Conservation (phyloP, 352 stramenopile species). For the Albugo laibachii region DNA sequence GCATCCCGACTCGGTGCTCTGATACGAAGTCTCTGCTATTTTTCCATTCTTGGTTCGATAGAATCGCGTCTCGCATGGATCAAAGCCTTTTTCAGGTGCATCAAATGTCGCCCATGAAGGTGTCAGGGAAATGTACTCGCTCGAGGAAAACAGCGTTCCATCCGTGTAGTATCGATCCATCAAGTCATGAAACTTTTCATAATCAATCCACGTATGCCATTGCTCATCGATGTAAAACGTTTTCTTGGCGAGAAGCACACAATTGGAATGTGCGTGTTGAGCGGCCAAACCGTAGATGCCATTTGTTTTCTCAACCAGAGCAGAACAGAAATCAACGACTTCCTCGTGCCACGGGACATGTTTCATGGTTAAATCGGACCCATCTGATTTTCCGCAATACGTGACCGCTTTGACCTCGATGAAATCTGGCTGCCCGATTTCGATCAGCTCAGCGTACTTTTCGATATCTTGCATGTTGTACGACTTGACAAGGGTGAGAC, state of each 20-base stretch:
- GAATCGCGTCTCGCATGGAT: constrained; percentile 88
- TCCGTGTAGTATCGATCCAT: constrained; percentile 64
- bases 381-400: constrained; percentile 96
- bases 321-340: constrained; percentile 82
- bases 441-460: constrained; percentile 89
- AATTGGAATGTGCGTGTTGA: constrained; percentile 93
- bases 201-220: constrained; percentile 99
- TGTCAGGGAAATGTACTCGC: constrained; percentile 90
- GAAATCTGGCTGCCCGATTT: constrained; percentile 78
- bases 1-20: constrained; percentile 66
- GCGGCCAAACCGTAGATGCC: constrained; percentile 87
- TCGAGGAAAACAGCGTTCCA: constrained; percentile 73
- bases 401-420: constrained; percentile 97
- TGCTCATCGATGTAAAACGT: constrained; percentile 75
- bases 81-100: constrained; percentile 90
- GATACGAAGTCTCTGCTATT: constrained; percentile 67
- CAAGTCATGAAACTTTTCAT: constrained; percentile 90
- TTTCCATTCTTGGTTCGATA: constrained; percentile 73
- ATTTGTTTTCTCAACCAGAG: constrained; percentile 51
- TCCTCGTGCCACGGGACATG: constrained; percentile 97
- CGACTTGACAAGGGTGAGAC: constrained; percentile 95
- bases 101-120: constrained; percentile 93
- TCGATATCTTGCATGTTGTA: constrained; percentile 95
- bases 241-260: constrained; percentile 86
- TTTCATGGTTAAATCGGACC: constrained; percentile 94